Percentiles rank a stretch among this genome's conserved stretches.
Evolutionary conservation across 495 filamentous ascomycete genomes (phyloP).

Genomic region (Pseudevernia furfuracea): DNA sequence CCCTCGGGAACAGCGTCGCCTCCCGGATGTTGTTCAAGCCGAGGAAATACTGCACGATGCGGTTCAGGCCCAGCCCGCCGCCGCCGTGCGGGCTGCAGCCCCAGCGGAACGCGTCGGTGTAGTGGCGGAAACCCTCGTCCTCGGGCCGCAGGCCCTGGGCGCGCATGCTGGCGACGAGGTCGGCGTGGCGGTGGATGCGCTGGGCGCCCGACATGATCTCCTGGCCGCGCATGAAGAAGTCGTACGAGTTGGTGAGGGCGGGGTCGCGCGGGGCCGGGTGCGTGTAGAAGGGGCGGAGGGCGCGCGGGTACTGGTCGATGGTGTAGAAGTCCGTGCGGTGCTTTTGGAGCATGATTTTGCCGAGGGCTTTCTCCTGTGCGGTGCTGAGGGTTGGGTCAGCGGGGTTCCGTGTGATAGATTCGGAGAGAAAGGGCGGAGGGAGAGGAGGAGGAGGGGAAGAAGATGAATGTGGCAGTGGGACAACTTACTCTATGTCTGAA

Average conservation of each 20-base stretch:
- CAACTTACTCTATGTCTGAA: slow-evolving; percentile 63
- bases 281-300: slow-evolving; percentile 83
- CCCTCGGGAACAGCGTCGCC: slow-evolving; percentile 71
- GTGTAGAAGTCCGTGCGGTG: slow-evolving; percentile 88
- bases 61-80: slow-evolving; percentile 79
- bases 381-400: slow-evolving; percentile 41
- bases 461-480: neutral
- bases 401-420: neutral
- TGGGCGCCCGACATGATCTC: slow-evolving; percentile 85
- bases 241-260: slow-evolving; percentile 72
- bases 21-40: slow-evolving; percentile 74
- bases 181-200: slow-evolving; percentile 66
- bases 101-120: slow-evolving; percentile 71
- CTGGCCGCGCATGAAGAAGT: slow-evolving; percentile 91
- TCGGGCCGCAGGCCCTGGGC: slow-evolving; percentile 66
- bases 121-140: slow-evolving; percentile 71
- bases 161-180: slow-evolving; percentile 60
- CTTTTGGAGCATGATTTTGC: slow-evolving; percentile 72
- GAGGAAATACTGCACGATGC: slow-evolving; percentile 83
- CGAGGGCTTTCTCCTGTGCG: slow-evolving; percentile 83
- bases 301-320: slow-evolving; percentile 83
- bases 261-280: slow-evolving; percentile 64
- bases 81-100: slow-evolving; percentile 78
- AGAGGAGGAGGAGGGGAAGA: neutral
- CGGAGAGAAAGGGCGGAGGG: neutral